Evolutionary conservation across 2,329 filamentous ascomycete genomes (phyloP), one percentile per base, ranked within the genome.

Genomic region (Scorias spongiosa): DNA sequence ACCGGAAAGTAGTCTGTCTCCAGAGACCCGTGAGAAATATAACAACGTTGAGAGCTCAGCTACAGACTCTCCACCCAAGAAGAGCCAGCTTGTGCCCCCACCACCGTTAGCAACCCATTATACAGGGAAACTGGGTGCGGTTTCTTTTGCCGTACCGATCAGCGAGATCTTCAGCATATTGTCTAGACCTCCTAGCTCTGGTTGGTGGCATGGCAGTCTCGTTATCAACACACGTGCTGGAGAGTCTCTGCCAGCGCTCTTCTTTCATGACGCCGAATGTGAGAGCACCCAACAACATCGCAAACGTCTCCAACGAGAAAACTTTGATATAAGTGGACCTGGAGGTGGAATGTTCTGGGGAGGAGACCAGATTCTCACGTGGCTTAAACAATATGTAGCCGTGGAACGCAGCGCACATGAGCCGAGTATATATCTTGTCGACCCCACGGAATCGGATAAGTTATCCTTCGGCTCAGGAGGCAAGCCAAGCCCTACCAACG

Each of bases 191-290:
- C 93, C 91, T 5, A 95, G 86, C 60, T 66, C 94, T 7, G 93
- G 91, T 12, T 98, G 91, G 93, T 98, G 91, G 91, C 95, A 93
- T 61, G 91, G 91, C 29, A 94, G 87, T 49, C 66, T 98, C 26
- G 81, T 98, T 45, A 85, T 98, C 66, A 98, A 98, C 60, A 86
- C 84, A 1, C 73, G 84, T 10, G 79, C 82, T 1, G 93, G 93
- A 2, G 88, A 96, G 59, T 91, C 84, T 59, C 94, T 96, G 53
- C 91, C 91, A 0, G 87, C 91, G 0, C 68, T 98, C 1, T 98
- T 98, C 66, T 98, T 98, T 66, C 91, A 98, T 61, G 91, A 98
- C 57, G 87, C 80, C 49, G 91, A 98, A 66, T 98, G 91, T 57
- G 84, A 94, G 64, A 93, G 84, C 43, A 98, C 91, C 0, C 93